Evolutionary conservation across 768 basidiomycete genomes (phyloP).

Genomic region (Pleurotus djamor): DNA sequence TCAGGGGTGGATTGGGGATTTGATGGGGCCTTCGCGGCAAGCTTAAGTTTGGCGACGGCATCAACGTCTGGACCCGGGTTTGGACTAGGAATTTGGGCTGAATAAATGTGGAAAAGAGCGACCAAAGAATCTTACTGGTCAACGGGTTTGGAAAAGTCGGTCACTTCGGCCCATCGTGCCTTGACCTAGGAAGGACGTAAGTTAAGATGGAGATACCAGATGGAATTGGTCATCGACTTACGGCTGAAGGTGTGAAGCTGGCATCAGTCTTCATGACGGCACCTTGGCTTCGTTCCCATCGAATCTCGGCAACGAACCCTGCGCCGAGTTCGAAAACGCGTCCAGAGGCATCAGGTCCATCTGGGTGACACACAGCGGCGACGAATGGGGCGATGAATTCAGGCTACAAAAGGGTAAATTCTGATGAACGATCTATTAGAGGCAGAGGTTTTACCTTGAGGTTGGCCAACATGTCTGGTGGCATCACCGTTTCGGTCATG

Average conservation of each 20-base stretch:
- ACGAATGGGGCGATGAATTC: slow-evolving; percentile 94
- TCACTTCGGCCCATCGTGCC: slow-evolving; percentile 78
- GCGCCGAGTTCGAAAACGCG: slow-evolving; percentile 92
- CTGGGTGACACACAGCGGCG: slow-evolving; percentile 80
- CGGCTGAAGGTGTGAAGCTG: slow-evolving; percentile 93
- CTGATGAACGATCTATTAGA: not conserved
- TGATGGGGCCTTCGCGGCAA: slow-evolving; percentile 56
- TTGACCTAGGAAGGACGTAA: slow-evolving; percentile 53
- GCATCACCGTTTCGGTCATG: slow-evolving; percentile 96
- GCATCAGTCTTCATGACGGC: slow-evolving; percentile 86
- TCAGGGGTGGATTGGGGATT: slow-evolving; percentile 69
- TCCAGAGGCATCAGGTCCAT: slow-evolving; percentile 76
- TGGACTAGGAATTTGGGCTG: slow-evolving; percentile 47
- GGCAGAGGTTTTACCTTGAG: slow-evolving; percentile 51
- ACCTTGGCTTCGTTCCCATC: slow-evolving; percentile 92
- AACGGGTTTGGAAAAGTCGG: slow-evolving; percentile 66
- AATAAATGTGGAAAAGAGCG: not conserved
- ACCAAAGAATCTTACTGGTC: slow-evolving; percentile 51
- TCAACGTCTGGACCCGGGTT: slow-evolving; percentile 61
- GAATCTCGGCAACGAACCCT: slow-evolving; percentile 86
- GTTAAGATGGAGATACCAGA: not conserved
- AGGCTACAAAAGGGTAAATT: slow-evolving; percentile 50
- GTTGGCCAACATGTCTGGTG: slow-evolving; percentile 89
- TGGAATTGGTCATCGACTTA: slow-evolving; percentile 26
- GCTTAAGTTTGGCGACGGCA: slow-evolving; percentile 54